Conservation (phyloP, 495 filamentous ascomycete species). For the Penicillium macrosclerotiorum region DNA sequence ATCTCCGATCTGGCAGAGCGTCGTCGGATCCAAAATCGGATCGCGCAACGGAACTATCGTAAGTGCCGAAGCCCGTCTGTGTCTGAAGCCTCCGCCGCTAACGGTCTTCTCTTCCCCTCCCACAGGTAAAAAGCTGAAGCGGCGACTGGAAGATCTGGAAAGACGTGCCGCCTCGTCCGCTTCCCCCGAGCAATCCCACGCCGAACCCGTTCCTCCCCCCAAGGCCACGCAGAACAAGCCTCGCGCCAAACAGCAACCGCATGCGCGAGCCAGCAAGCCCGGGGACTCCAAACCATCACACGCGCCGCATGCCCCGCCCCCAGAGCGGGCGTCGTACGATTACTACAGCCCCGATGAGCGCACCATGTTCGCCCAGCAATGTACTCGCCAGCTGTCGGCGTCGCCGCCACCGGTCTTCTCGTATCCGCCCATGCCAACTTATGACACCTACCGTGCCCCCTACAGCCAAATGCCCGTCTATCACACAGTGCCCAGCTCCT, state of each 20-base stretch:
- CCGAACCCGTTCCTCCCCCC: slow-evolving; percentile 44
- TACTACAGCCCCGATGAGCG: slow-evolving; percentile 47
- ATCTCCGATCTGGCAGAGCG: slow-evolving; percentile 96
- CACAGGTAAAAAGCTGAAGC: slow-evolving; percentile 97
- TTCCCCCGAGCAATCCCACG: slow-evolving; percentile 63
- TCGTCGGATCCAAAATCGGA: slow-evolving; percentile 93
- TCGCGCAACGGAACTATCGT: slow-evolving; percentile 98
- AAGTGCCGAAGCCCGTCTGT: slow-evolving; percentile 46
- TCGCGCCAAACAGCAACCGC: slow-evolving; percentile 41
- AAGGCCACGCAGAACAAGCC: slow-evolving; percentile 46
- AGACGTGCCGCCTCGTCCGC: slow-evolving; percentile 81
- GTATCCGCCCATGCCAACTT: slow-evolving; percentile 63
- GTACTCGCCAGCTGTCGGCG: slow-evolving; percentile 65
- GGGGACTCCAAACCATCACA: slow-evolving; percentile 42
- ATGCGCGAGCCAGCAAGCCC: slow-evolving; percentile 42
- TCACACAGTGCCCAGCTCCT: slow-evolving; percentile 56
- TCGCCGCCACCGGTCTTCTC: slow-evolving; percentile 75
- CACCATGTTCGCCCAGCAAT: slow-evolving; percentile 64
- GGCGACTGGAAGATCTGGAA: slow-evolving; percentile 93
- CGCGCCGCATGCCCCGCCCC: slow-evolving; percentile 18
- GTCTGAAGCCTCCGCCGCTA: no score
- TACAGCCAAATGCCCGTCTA: slow-evolving; percentile 66
- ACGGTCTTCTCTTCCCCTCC: background rate
- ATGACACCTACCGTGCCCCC: slow-evolving; percentile 64
- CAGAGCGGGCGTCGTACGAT: slow-evolving; percentile 32